These are phyloP conservation scores for Wallacemonas sp. DNA, from an alignment of 208 protist genomes.

Conservation along the genomic window DNA sequence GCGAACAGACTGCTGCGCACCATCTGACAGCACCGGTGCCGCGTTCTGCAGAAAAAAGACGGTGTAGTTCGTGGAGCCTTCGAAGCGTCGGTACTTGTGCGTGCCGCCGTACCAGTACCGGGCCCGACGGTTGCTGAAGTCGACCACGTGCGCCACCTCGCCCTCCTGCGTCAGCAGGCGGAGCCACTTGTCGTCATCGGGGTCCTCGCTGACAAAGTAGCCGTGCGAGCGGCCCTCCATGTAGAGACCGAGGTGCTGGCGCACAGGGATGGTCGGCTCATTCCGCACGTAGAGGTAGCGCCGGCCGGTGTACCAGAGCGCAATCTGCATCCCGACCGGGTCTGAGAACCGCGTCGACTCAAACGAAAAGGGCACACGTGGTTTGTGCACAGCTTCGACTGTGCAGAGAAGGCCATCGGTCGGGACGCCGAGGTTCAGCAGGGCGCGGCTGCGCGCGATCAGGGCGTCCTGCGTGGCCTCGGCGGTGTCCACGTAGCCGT, in stretches of 20 bases:
- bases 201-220: constrained; percentile 85
- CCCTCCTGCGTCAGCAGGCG: constrained; percentile 30
- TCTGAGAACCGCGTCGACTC: constrained; percentile 84
- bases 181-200: constrained; percentile 35
- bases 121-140: constrained; percentile 86
- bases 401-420: constrained; percentile 43
- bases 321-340: constrained; percentile 84
- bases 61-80: constrained; percentile 89
- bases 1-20: constrained; percentile 47
- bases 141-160: constrained; percentile 87
- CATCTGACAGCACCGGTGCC: constrained; percentile 91
- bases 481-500: constrained; percentile 39
- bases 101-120: constrained; percentile 89
- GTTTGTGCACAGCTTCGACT: constrained; percentile 19
- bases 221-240: constrained; percentile 49
- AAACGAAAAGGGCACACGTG: constrained; percentile 49
- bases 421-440: constrained; percentile 30
- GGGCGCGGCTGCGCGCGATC: constrained; percentile 26
- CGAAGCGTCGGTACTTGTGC: constrained; percentile 88
- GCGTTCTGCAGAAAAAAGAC: constrained; percentile 98
- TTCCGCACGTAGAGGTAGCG: constrained; percentile 95
- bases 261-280: constrained; percentile 95
- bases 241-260: constrained; percentile 65
- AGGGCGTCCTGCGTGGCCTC: constrained; percentile 17
- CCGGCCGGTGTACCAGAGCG: constrained; percentile 69